A percentile compares a stretch with the other conserved stretches of the same genome.
phyloP scores from a whole-genome alignment of 106 monocot genomes.

The Dendrobium huoshanense region DNA sequence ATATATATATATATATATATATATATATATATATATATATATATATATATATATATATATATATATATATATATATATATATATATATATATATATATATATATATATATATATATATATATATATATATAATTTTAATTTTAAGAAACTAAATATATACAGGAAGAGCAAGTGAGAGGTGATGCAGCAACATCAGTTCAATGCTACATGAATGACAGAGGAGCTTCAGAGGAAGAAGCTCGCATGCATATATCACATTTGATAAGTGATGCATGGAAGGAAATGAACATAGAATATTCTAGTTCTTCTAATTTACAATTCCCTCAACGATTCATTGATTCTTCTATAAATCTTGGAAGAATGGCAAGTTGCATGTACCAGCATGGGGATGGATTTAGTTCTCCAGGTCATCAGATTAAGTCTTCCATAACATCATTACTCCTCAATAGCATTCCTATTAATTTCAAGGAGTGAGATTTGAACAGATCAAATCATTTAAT shows the following conservation, averaged over 20 bases:
- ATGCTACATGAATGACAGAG: conserved; percentile 35
- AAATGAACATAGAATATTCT: conserved; percentile 21
- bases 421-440: conserved; percentile 21
- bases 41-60: no score
- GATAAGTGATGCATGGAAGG: conserved; percentile 26
- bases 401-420: conserved; percentile 30
- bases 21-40: no score
- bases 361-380: conserved; percentile 30
- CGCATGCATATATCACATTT: conserved; percentile 12
- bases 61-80: no score
- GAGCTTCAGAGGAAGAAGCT: conserved; percentile 21
- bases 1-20: no score
- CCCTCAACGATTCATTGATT: conserved; percentile 11
- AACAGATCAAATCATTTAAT: no score
- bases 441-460: conserved; percentile 2
- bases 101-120: no score
- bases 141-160: neutral
- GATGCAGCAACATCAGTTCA: conserved; percentile 38
- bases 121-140: no score
- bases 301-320: neutral
- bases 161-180: conserved; percentile 49
- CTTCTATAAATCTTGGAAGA: conserved; percentile 31
- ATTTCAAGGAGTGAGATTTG: no score
- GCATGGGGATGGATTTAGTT: conserved; percentile 28
- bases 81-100: no score